These are phyloP conservation scores for Magnaporthiopsis poae DNA, from an alignment of 2,329 filamentous ascomycete species.

Conservation along the genomic window DNA sequence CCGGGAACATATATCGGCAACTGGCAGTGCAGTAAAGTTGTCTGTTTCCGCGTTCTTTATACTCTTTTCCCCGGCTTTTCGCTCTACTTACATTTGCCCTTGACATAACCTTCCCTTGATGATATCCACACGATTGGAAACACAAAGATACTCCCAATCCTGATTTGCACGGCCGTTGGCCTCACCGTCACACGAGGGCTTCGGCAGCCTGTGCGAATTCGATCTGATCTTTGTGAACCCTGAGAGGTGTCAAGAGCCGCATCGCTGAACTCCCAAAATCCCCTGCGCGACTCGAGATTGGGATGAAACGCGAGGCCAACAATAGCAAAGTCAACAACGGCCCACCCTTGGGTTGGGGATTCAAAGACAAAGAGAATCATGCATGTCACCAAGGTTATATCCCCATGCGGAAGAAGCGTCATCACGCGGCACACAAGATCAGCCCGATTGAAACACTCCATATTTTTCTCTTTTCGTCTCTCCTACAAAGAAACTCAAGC, in stretches of 20 bases:
- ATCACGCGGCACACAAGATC: not conserved
- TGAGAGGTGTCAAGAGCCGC: not conserved
- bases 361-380: not conserved
- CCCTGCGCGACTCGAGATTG: not conserved
- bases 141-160: too few relatives aligned
- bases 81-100: too few relatives aligned
- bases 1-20: too few relatives aligned
- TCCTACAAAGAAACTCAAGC: not conserved
- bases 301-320: not conserved
- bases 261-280: not conserved
- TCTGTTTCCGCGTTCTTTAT: too few relatives aligned
- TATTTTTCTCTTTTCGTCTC: not conserved
- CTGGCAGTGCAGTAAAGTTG: too few relatives aligned
- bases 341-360: not conserved
- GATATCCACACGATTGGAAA: too few relatives aligned
- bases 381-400: not conserved
- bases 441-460: not conserved
- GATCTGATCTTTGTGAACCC: too few relatives aligned
- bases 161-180: too few relatives aligned
- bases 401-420: not conserved
- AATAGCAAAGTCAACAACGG: not conserved
- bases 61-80: too few relatives aligned
- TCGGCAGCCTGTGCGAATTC: too few relatives aligned
- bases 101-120: too few relatives aligned
- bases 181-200: too few relatives aligned